Evolutionary conservation across 805 yeast species (phyloP), one percentile per base, ranked within the genome.

Genomic region (Candida glaebosa): DNA sequence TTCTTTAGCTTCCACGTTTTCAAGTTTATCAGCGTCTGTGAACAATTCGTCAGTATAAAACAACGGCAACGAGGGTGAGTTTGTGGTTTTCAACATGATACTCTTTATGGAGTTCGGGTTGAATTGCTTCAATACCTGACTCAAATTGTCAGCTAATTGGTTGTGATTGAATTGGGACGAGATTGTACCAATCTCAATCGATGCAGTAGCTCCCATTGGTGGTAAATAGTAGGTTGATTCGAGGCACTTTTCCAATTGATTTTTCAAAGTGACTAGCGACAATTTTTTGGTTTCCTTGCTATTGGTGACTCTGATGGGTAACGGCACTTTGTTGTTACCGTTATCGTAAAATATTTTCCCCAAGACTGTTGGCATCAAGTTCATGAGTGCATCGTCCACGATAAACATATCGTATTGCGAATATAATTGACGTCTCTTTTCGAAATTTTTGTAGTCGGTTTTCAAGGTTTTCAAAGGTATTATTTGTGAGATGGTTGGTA

Each of bases 391-490:
- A 47, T 89, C 96, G 65, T 93, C 99, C 40, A 87, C 82, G 33
- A 93, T 58, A 61, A 93, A 87, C 46, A 88, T 50, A 53, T 89
- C 95, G 58, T 78, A 86, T 44, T 79, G 81, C 12, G 72, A 60
- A 33, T 75, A 63, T 45, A 93, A 78, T 47, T 81, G 82, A 60
- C 97, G 81, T 61, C 89, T 82, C 45, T 89, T 82, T 63, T 93
- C 97, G 54, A 69, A 93, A n/a, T 87, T 79, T 67, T 88, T 88
- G 73, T 81, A 91, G 46, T 83, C 84, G 25, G 89, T 86, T 61
- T 87, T 87, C 48, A 93, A 72, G 51, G 88, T 84, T 35, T 79
- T 72, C 41, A 83, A 82, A 4, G 93, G 76, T 25, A 89, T 72
- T 41, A 90, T 81, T 53, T 76, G 74, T 17, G 61, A 43, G 34